Base-by-base conservation (phyloP, 208 protist genomes). In the Leishmania arabica region DNA sequence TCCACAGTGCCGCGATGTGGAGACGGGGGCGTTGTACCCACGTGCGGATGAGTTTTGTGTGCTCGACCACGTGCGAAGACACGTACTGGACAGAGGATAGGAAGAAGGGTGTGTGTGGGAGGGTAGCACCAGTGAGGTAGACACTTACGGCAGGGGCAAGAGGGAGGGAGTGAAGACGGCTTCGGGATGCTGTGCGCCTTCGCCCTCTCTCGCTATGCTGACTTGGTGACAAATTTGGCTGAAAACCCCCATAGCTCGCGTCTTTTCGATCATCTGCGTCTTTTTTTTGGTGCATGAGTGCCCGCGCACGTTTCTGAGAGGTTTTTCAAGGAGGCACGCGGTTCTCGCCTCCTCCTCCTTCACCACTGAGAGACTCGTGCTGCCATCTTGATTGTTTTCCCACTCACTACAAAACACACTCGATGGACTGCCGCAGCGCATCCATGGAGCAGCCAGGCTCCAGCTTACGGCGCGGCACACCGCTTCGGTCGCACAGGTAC, bases 401-500 rank as follows among this genome's bases (percentile, higher is more conserved):
- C 37, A 1, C 13, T 21, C 65, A 17, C 65, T 76, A 85, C 47
- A 85, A 47, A 21, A 86, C 73, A 37, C 49, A 66, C 47, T 90
- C 83, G 45, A 90, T 84, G 7, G 86, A 75, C 8, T 71, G 74
- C 47, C 75, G 65, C 1, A 90, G 76, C 3, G 79, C 53, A 19
- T 81, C 78, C 15, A 75, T 37, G 24, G 83, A 75, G 69, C 81
- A 83, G 21, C 72, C 71, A 3, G 85, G 77, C 66, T 89, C 83
- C 27, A 91, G 73, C 34, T 80, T 83, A 9, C 74, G 79, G 24
- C n/a, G 45, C 65, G 92, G 90, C 4, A 89, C 69, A 9, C 92
- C 92, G n/a, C 75, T 69, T 40, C 87, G 81, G 76, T 91, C 86
- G 56, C 90, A 93, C 0, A 95, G 71, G 77, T 90, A 92, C 77